A percentile compares a stretch with the other conserved stretches of the same genome.
Conservation (phyloP, 306 rosid species). For the Trichosanthes cucumerina region DNA sequence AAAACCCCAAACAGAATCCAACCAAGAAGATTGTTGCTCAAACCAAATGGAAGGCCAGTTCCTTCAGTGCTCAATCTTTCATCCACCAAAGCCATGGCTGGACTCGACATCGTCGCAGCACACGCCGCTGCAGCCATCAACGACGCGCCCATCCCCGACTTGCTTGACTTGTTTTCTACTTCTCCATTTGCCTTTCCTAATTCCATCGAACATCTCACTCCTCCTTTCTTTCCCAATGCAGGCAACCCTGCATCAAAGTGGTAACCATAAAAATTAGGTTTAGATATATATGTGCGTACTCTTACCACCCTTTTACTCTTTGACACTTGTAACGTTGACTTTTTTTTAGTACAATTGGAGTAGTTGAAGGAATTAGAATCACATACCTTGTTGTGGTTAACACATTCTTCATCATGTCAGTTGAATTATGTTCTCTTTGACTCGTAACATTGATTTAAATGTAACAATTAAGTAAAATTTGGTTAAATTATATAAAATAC, state of each 20-base stretch:
- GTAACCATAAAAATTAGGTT: not conserved
- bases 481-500: too few relatives aligned
- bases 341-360: too few relatives aligned
- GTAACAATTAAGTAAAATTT: too few relatives aligned
- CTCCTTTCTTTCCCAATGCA: slow-evolving; percentile 50
- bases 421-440: too few relatives aligned
- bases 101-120: slow-evolving; percentile 58
- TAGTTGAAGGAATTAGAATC: too few relatives aligned
- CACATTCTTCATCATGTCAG: too few relatives aligned
- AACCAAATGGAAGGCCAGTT: slow-evolving; percentile 90
- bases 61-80: slow-evolving; percentile 90
- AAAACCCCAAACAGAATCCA: slow-evolving; percentile 81
- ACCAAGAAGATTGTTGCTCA: slow-evolving; percentile 87
- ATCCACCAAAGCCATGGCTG: slow-evolving; percentile 92
- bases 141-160: slow-evolving; percentile 50
- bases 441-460: too few relatives aligned
- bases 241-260: slow-evolving; percentile 41
- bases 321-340: too few relatives aligned
- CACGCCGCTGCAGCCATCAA: slow-evolving; percentile 45
- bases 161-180: slow-evolving; percentile 32
- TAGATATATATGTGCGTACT: not conserved
- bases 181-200: slow-evolving; percentile 19
- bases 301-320: too few relatives aligned
- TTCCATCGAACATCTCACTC: slow-evolving; percentile 70
- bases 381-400: too few relatives aligned